Base-by-base conservation (phyloP, 805 yeast species). In the Cyberlindnera veronae region DNA sequence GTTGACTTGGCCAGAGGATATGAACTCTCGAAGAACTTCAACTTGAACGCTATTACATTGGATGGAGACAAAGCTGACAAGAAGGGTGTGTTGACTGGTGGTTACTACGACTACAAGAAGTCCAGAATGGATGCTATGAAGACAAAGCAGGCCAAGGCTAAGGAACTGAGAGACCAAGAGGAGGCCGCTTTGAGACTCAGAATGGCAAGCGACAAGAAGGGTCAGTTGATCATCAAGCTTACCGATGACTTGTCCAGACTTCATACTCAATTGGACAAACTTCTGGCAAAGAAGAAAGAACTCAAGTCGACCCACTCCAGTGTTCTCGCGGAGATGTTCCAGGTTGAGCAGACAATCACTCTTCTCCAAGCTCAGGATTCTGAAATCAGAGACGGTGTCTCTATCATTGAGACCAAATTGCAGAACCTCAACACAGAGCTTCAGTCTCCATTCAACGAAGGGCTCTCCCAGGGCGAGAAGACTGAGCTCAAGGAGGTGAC, bases 31-130 rank as follows among this genome's bases (percentile, higher is more conserved):
- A 74, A 75, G 34, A 61, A 66, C 9, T 75, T 69, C 57, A 74
- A 76, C 22, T 63, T 90, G 18, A 80, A 76, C 51, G 85, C 95
- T 1, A 84, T 93, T 13, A 93, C 99, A 0, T 65, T 91, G 14
- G 95, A 87, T 60, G 99, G 99, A 50, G 98, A 93, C 58, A 70
- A 87, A 48, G 87, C 87, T 36, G 95, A 87, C 51, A 79, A 77
- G 34, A 77, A 71, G 49, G 99, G 99, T 61, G 84, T 84, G 2
- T 61, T 93, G 32, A 79, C 87, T 18, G 98, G 98, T 62, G 98
- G 98, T 35, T 87, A 74, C 53, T 74, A 85, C 50, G 93, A 86
- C 51, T 74, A 71, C 50, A 76, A 75, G 44, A 69, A 66, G 38
- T 81, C 88, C 0, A 72, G 95, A 51, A 62, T 90, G 34, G 95